Conservation (phyloP, 306 rosid genomes). For the Styphnolobium japonicum region DNA sequence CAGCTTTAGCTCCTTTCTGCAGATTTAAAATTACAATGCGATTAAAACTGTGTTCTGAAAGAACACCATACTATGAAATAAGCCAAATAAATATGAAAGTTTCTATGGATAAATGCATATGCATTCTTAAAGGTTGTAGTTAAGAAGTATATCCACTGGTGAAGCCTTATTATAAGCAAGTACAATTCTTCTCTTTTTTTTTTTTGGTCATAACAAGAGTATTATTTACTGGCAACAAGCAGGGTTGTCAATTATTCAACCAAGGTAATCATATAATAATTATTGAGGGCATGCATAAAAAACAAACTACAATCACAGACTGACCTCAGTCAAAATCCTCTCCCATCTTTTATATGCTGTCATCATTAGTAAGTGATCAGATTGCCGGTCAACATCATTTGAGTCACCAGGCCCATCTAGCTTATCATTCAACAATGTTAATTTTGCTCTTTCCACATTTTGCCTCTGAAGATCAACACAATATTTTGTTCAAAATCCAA, state of each 20-base stretch:
- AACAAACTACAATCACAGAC: constrained; percentile 25
- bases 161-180: neutral
- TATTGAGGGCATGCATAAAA: neutral
- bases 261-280: constrained; percentile 17
- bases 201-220: neutral
- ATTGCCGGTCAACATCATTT: constrained; percentile 56
- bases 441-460: constrained; percentile 87
- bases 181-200: neutral
- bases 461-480: constrained; percentile 57
- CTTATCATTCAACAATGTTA: constrained; percentile 63
- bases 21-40: constrained; percentile 23
- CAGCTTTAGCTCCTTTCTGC: constrained; percentile 86
- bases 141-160: constrained; percentile 1
- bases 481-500: constrained; percentile 13
- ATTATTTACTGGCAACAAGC: neutral
- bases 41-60: neutral
- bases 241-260: neutral
- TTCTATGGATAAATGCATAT: neutral
- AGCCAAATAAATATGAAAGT: neutral
- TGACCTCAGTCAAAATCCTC: constrained; percentile 67
- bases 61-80: neutral
- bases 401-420: constrained; percentile 54
- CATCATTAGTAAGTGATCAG: constrained; percentile 88
- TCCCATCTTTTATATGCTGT: constrained; percentile 81
- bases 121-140: neutral